A percentile compares a stretch with the other conserved stretches of the same genome.
Conservation (phyloP, 805 yeast species). For the Yamadazyma paraphyllophila region DNA sequence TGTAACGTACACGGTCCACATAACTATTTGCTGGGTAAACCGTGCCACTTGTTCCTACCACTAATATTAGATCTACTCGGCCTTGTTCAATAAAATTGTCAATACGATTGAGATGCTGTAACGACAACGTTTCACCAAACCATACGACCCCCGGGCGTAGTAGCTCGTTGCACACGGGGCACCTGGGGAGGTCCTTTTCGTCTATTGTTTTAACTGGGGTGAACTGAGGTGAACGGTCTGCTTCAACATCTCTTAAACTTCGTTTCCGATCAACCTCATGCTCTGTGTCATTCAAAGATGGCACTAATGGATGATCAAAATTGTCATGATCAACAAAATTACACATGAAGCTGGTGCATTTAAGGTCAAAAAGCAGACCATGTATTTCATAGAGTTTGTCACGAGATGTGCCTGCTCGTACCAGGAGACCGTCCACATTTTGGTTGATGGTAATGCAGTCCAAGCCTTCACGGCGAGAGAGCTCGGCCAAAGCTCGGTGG, state of each 20-base stretch:
- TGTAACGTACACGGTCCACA: constrained; percentile 68
- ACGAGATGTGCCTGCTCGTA: constrained; percentile 60
- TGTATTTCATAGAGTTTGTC: constrained; percentile 65
- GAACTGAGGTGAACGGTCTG: constrained; percentile 40
- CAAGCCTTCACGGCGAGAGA: constrained; percentile 38
- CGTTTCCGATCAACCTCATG: constrained; percentile 26
- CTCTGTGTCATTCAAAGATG: constrained; percentile 45
- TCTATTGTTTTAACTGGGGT: constrained; percentile 49
- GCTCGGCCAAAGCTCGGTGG: constrained; percentile 64
- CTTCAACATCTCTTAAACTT: constrained; percentile 11
- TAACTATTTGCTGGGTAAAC: constrained; percentile 94
- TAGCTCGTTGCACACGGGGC: constrained; percentile 69
- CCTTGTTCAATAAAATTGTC: constrained; percentile 63
- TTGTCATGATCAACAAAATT: constrained; percentile 55
- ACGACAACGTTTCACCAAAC: constrained; percentile 88
- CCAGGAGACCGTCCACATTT: constrained; percentile 76
- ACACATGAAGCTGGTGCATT: constrained; percentile 77
- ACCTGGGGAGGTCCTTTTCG: constrained; percentile 59
- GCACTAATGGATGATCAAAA: constrained; percentile 57
- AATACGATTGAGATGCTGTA: constrained; percentile 58
- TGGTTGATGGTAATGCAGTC: constrained; percentile 71
- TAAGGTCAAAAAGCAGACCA: constrained; percentile 71
- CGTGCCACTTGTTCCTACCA: constrained; percentile 80
- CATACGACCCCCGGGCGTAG: constrained; percentile 90
- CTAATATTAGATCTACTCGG: constrained; percentile 69